phyloP scores from a whole-genome alignment of 2,329 filamentous ascomycete species.

The Podosphaera xanthii region DNA sequence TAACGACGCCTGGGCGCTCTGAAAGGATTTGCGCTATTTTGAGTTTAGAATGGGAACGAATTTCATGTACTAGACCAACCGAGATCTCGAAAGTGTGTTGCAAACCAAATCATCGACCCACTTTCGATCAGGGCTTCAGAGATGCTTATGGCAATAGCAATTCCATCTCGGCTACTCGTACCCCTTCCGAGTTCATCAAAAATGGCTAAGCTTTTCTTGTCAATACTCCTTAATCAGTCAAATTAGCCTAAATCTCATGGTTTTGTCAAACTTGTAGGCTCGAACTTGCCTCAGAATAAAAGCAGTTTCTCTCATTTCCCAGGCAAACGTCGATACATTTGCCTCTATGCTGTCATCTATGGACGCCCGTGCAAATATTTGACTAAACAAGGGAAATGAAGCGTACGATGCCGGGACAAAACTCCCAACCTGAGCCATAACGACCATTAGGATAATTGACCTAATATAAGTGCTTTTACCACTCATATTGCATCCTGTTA shows the following conservation, averaged over 20 bases:
- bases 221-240: conserved; percentile 36
- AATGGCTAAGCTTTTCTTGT: conserved; percentile 53
- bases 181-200: conserved; percentile 84
- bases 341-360: conserved; percentile 73
- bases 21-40: conserved; percentile 42
- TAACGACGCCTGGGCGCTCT: conserved; percentile 57
- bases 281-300: conserved; percentile 47
- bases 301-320: conserved; percentile 89
- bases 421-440: conserved; percentile 86
- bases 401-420: conserved; percentile 79
- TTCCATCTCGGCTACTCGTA: conserved; percentile 69
- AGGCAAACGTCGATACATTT: conserved; percentile 79
- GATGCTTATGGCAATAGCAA: conserved; percentile 76
- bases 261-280: background rate
- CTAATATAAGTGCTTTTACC: conserved; percentile 93
- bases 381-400: conserved; percentile 54
- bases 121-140: conserved; percentile 70
- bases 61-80: conserved; percentile 16
- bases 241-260: background rate
- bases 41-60: conserved; percentile 1
- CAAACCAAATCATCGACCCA: conserved; percentile 69
- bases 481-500: conserved; percentile 96
- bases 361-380: conserved; percentile 71
- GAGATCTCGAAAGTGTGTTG: conserved; percentile 75
- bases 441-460: conserved; percentile 56